These are phyloP conservation scores for Saccharomyces kudriavzevii DNA, from an alignment of 805 yeast species.

Conservation along the genomic window DNA sequence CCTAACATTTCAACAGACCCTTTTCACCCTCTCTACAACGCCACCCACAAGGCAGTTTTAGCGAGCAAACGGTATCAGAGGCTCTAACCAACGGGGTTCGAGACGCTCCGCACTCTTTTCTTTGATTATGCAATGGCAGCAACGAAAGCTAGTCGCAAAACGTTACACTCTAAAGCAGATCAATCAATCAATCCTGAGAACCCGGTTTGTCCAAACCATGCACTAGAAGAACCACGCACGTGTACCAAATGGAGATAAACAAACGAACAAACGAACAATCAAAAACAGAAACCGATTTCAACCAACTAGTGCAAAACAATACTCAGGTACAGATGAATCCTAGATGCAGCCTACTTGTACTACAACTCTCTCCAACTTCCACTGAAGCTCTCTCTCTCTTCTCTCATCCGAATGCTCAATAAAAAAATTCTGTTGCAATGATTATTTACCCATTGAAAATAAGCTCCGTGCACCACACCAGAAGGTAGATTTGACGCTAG, in stretches of 20 bases:
- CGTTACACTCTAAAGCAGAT: not conserved
- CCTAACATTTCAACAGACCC: constrained; percentile 6
- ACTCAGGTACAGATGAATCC: not conserved
- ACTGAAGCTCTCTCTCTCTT: not conserved
- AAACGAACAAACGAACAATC: not conserved
- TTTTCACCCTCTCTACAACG: not conserved
- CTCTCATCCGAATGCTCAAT: not conserved
- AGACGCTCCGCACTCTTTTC: not conserved
- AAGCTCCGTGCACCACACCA: not conserved
- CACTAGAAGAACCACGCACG: not conserved
- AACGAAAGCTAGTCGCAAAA: not conserved
- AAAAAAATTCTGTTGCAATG: not conserved
- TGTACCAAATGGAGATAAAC: not conserved
- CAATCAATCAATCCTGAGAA: not conserved
- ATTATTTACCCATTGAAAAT: not conserved
- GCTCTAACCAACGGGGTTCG: not conserved
- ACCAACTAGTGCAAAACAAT: not conserved
- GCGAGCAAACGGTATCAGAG: not conserved
- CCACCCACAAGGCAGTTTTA: not conserved
- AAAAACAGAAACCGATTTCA: not conserved
- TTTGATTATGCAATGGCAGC: not conserved
- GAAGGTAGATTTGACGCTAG: not conserved
- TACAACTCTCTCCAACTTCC: not conserved
- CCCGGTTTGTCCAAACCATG: not conserved
- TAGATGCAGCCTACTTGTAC: not conserved